phyloP scores from a whole-genome alignment of 2,329 filamentous ascomycete genomes.

The Aspergillus calidoustus region DNA sequence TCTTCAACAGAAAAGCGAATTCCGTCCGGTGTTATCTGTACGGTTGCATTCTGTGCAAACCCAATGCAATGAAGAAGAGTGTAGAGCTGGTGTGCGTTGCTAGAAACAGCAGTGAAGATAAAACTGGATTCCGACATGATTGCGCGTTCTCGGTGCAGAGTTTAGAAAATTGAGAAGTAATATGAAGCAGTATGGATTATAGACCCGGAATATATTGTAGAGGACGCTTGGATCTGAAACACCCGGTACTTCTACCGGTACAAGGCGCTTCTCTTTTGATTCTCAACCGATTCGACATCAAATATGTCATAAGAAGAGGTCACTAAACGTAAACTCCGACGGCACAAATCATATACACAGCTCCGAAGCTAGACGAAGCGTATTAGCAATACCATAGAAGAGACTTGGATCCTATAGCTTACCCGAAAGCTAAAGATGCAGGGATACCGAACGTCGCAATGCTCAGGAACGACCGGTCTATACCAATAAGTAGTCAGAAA shows the following conservation, averaged over 20 bases:
- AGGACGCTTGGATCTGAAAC: constrained; percentile 23
- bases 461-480: constrained; percentile 81
- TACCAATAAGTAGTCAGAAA: neutral
- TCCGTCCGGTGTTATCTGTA: constrained; percentile 81
- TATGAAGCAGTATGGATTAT: constrained; percentile 16
- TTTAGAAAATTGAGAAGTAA: neutral
- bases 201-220: constrained; percentile 23
- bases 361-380: constrained; percentile 70
- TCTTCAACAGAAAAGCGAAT: constrained; percentile 89
- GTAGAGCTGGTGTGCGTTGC: constrained; percentile 64
- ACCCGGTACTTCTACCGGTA: constrained; percentile 40
- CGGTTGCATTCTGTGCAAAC: constrained; percentile 63
- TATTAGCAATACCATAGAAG: constrained; percentile 19
- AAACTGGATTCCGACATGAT: constrained; percentile 37
- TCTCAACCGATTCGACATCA: constrained; percentile 41
- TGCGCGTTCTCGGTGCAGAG: constrained; percentile 13
- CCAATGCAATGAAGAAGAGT: constrained; percentile 65
- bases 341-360: constrained; percentile 98
- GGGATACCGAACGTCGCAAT: constrained; percentile 80
- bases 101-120: constrained; percentile 65
- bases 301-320: constrained; percentile 29
- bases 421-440: constrained; percentile 89
- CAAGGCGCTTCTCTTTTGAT: constrained; percentile 31
- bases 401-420: constrained; percentile 46
- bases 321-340: constrained; percentile 94